A percentile compares a stretch with the other conserved stretches of the same genome.
phyloP scores from a whole-genome alignment of 257 asterid genomes.

The Mitragyna speciosa region DNA sequence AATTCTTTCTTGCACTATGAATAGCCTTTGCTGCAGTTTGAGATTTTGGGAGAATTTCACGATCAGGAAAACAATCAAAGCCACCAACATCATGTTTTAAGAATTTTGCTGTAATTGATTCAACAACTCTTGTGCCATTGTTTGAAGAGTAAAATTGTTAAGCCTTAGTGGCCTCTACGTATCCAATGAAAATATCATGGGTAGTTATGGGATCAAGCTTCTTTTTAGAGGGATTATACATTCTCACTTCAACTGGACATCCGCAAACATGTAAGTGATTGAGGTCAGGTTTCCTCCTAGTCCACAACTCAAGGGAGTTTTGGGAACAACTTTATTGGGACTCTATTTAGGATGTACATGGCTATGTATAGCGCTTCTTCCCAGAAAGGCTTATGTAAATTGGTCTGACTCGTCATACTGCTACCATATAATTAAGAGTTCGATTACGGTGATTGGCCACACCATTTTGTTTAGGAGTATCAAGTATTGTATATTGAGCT shows the following conservation, averaged over 20 bases:
- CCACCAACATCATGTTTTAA: neutral
- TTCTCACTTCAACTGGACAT: neutral
- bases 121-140: neutral
- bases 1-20: too few relatives aligned
- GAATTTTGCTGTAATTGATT: neutral
- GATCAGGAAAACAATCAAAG: neutral
- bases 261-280: neutral
- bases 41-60: neutral
- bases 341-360: neutral
- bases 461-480: neutral
- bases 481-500: neutral
- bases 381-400: neutral
- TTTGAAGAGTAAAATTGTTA: neutral
- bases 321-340: too few relatives aligned
- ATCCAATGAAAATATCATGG: neutral
- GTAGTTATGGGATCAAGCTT: neutral
- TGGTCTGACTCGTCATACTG: neutral
- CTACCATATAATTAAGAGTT: neutral
- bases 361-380: neutral
- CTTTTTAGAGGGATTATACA: neutral
- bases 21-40: neutral
- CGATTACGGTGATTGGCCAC: neutral
- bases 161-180: neutral
- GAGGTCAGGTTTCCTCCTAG: neutral
- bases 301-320: neutral